Evolutionary conservation across 768 basidiomycete species (phyloP).

Genomic region (Tricholoma bakamatsutake): DNA sequence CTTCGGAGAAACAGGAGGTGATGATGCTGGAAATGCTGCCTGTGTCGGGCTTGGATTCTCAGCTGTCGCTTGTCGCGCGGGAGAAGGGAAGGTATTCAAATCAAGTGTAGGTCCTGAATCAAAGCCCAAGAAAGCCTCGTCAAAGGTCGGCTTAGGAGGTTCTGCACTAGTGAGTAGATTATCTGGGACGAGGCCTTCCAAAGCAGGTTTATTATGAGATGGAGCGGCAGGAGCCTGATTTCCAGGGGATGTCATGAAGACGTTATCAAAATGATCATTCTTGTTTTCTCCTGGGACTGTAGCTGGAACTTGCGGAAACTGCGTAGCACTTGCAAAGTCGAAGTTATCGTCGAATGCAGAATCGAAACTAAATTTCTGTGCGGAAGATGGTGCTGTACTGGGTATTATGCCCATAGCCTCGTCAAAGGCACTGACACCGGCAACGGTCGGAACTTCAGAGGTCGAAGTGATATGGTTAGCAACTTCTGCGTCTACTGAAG

Average conservation of each 20-base stretch:
- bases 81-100: slow-evolving; percentile 32
- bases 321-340: slow-evolving; percentile 45
- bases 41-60: slow-evolving; percentile 13
- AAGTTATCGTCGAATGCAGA: slow-evolving; percentile 52
- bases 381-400: slow-evolving; percentile 26
- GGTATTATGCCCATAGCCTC: slow-evolving; percentile 62
- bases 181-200: slow-evolving; percentile 2
- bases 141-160: slow-evolving; percentile 26
- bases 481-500: slow-evolving; percentile 18
- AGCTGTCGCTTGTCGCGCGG: slow-evolving; percentile 12
- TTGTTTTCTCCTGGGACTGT: slow-evolving; percentile 6
- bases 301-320: slow-evolving; percentile 23
- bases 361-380: slow-evolving; percentile 56
- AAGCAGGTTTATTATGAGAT: slow-evolving; percentile 1
- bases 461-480: slow-evolving; percentile 9
- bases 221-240: neutral
- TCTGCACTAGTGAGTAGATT: neutral
- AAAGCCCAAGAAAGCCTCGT: slow-evolving; percentile 53
- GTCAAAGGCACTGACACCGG: slow-evolving; percentile 66
- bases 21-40: slow-evolving; percentile 24
- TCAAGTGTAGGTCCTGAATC: slow-evolving; percentile 33
- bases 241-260: slow-evolving; percentile 18
- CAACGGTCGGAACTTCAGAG: slow-evolving; percentile 18
- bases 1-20: slow-evolving; percentile 29
- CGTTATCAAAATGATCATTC: slow-evolving; percentile 27